phyloP scores from a whole-genome alignment of 371 early-diverging fungal species.

The Mucor racemosus region DNA sequence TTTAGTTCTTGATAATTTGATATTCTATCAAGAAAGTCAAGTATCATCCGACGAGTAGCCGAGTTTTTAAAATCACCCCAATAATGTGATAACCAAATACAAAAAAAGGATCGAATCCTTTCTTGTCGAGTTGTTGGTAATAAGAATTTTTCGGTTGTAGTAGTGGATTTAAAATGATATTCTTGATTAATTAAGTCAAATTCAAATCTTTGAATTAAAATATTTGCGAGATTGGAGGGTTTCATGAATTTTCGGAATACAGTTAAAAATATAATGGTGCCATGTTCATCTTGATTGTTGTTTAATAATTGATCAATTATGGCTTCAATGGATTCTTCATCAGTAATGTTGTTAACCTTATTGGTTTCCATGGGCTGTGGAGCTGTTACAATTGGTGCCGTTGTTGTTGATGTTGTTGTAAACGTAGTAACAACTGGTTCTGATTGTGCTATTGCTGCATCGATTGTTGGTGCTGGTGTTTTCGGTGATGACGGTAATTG shows the following conservation, averaged over 20 bases:
- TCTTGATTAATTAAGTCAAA: slow-evolving; percentile 6
- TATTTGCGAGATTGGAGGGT: slow-evolving; percentile 50
- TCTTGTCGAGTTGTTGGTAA: slow-evolving; percentile 39
- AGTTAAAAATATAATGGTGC: slow-evolving; percentile 46
- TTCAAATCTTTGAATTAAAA: slow-evolving; percentile 38
- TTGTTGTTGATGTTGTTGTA: background rate
- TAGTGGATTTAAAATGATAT: background rate
- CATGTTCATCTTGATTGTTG: slow-evolving; percentile 28
- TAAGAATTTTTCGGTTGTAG: slow-evolving; percentile 6
- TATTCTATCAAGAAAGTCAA: slow-evolving; percentile 41
- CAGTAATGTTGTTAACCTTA: background rate
- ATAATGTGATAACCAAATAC: slow-evolving; percentile 51
- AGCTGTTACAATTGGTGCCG: background rate
- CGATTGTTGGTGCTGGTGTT: background rate
- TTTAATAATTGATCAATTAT: background rate
- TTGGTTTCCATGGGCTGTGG: background rate
- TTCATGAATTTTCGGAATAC: slow-evolving; percentile 61
- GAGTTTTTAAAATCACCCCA: slow-evolving; percentile 57
- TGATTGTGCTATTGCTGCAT: no score
- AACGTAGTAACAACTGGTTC: background rate
- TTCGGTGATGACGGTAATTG: background rate
- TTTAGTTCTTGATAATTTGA: slow-evolving; percentile 26
- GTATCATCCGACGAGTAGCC: slow-evolving; percentile 48
- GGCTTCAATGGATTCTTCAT: background rate
- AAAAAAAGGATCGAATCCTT: slow-evolving; percentile 48